A percentile compares a stretch with the other conserved stretches of the same genome.
Conservation (phyloP, 805 yeast species). For the Cyberlindnera sargentensis region DNA sequence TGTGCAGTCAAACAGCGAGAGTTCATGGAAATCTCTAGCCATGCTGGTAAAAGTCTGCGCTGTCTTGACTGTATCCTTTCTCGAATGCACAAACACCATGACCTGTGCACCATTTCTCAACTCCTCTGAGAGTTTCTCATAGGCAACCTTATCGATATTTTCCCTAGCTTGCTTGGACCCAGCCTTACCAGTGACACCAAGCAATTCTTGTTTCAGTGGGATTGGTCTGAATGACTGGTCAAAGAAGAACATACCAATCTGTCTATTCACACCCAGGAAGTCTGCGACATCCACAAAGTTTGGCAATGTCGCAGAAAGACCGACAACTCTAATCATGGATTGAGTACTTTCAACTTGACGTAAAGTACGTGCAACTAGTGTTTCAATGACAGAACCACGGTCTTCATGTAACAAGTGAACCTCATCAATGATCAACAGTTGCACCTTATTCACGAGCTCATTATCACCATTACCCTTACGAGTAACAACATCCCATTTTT, state of each 20-base stretch:
- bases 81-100: conserved; percentile 94
- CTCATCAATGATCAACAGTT: conserved; percentile 86
- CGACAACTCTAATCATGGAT: conserved; percentile 88
- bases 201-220: conserved; percentile 79
- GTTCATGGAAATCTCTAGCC: conserved; percentile 58
- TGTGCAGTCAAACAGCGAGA: conserved; percentile 50
- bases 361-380: conserved; percentile 87
- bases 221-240: conserved; percentile 92
- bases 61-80: conserved; percentile 86
- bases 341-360: conserved; percentile 94
- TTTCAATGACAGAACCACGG: conserved; percentile 95
- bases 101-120: conserved; percentile 73
- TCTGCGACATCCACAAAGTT: conserved; percentile 92
- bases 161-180: conserved; percentile 65
- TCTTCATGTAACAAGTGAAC: conserved; percentile 96
- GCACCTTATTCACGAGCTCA: conserved; percentile 78
- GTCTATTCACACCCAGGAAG: conserved; percentile 83
- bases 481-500: conserved; percentile 97
- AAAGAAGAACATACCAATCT: conserved; percentile 89
- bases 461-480: conserved; percentile 87
- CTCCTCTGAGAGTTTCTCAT: conserved; percentile 66
- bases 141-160: conserved; percentile 67
- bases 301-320: conserved; percentile 90
- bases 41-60: conserved; percentile 63
- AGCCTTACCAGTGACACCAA: conserved; percentile 83